Evolutionary conservation across 768 basidiomycete species (phyloP).

Genomic region (Inosperma sp.): DNA sequence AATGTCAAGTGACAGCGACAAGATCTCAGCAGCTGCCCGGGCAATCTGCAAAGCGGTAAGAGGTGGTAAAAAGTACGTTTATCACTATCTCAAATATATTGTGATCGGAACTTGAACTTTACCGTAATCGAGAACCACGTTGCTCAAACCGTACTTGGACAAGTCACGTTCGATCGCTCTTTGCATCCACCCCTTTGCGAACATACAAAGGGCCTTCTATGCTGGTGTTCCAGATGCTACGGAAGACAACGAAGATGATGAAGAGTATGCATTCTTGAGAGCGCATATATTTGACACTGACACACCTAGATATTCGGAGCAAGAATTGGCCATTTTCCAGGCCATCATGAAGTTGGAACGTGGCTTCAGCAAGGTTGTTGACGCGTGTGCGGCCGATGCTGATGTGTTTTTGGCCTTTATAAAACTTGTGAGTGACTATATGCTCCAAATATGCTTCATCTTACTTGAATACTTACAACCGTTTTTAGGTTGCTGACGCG

Average conservation of each 20-base stretch:
- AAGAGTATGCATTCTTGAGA: not conserved
- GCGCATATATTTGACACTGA: not conserved
- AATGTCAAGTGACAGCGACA: not conserved
- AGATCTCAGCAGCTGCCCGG: not conserved
- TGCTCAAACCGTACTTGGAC: not conserved
- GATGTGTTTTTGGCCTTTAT: not conserved
- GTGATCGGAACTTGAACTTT: not conserved
- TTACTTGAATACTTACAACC: not conserved
- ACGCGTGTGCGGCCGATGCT: not conserved
- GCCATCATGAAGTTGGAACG: slow-evolving; percentile 1
- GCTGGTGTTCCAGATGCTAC: not conserved
- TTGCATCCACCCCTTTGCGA: not conserved
- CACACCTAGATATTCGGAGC: not conserved
- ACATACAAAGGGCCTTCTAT: not conserved
- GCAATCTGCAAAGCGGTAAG: not conserved
- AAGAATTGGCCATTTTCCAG: not conserved
- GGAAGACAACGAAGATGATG: not conserved
- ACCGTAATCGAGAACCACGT: not conserved
- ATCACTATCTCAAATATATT: not conserved
- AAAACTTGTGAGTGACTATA: slow-evolving; percentile 1
- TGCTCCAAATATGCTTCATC: not conserved
- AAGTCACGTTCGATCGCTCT: not conserved
- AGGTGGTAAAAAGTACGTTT: not conserved
- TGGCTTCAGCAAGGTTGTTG: not conserved
- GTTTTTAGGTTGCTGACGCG: not conserved